Conservation (phyloP, 1,284 basidiomycete species). For the Sporisorium exsertum region DNA sequence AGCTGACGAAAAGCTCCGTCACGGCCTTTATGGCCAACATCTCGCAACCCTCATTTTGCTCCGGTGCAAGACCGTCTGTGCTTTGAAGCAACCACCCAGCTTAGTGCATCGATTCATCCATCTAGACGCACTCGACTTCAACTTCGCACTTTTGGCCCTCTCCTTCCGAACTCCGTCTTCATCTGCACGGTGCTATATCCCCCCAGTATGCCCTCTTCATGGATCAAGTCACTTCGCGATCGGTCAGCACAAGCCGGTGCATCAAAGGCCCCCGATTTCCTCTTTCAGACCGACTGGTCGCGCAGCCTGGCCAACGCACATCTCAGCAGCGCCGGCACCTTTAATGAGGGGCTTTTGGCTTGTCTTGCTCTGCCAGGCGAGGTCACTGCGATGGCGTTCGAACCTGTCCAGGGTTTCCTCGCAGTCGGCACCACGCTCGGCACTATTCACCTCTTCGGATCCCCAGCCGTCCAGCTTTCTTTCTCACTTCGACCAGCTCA, state of each 20-base stretch:
- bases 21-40: neutral
- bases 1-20: neutral
- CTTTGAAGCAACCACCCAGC: neutral
- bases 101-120: neutral
- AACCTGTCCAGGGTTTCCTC: slow-evolving; percentile 73
- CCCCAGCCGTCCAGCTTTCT: slow-evolving; percentile 75
- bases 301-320: slow-evolving; percentile 46
- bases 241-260: slow-evolving; percentile 27
- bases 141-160: neutral
- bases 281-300: slow-evolving; percentile 46
- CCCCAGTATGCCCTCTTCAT: slow-evolving; percentile 34
- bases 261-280: slow-evolving; percentile 32
- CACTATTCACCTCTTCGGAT: slow-evolving; percentile 76
- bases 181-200: no score
- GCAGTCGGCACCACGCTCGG: slow-evolving; percentile 77
- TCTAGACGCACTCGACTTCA: neutral
- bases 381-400: slow-evolving; percentile 66
- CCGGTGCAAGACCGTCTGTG: neutral
- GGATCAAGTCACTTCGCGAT: slow-evolving; percentile 47
- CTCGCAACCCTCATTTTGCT: neutral
- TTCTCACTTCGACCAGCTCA: slow-evolving; percentile 74
- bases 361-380: slow-evolving; percentile 66
- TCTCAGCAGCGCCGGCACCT: slow-evolving; percentile 49
- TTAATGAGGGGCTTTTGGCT: slow-evolving; percentile 62
- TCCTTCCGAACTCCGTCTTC: no score